Base-by-base conservation (phyloP, 176 grass and related monocot genomes). In the Oryza brachyantha region DNA sequence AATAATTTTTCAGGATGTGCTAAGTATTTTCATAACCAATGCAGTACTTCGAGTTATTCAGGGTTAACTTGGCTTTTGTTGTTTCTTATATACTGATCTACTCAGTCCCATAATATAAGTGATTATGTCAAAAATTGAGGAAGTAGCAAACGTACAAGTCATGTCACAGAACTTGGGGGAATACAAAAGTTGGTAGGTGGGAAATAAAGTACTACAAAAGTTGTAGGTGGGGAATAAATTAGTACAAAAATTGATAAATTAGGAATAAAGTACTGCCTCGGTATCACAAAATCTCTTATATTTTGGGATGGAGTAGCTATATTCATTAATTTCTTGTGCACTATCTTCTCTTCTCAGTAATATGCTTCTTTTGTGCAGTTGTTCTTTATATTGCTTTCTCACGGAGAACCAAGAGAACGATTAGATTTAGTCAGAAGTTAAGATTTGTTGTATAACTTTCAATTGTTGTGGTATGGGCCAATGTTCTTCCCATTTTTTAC, bases 21-120 rank as follows among this genome's bases (percentile, higher is more conserved):
- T 97, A 58, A 97, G 84, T 81, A 97, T 97, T 90, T 97, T 97
- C 65, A 90, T 97, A 32, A 97, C 94, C 64, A 97, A 92, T 84
- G 85, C 94, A 73, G 64, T 88, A 84, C 89, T 97, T 66, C 81
- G 89, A 78, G 84, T 97, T 79, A 81, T 97, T 85, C 91, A 94
- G 90, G 91, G 94, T 97, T 73, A 13, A 27, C 31, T n/a, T 69
- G 4, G 35, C 66, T 74, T 39, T 57, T 1, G 19, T 25, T 13
- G 3, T n/a, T 79, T 48, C 64, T 3, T 37, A 78, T 81, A 34
- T 63, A 28, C 9, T 59, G 52, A 78, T 38, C 25, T 61, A 68
- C 26, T 58, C 55, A 46, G n/a, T 48, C n/a, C n/a, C n/a, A n/a
- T n/a, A n/a, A n/a, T n/a, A n/a, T n/a, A n/a, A n/a, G n/a, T n/a